A percentile compares a stretch with the other conserved stretches of the same genome.
phyloP scores from a whole-genome alignment of 257 asterid genomes.

The Nicotiana tabacum region DNA sequence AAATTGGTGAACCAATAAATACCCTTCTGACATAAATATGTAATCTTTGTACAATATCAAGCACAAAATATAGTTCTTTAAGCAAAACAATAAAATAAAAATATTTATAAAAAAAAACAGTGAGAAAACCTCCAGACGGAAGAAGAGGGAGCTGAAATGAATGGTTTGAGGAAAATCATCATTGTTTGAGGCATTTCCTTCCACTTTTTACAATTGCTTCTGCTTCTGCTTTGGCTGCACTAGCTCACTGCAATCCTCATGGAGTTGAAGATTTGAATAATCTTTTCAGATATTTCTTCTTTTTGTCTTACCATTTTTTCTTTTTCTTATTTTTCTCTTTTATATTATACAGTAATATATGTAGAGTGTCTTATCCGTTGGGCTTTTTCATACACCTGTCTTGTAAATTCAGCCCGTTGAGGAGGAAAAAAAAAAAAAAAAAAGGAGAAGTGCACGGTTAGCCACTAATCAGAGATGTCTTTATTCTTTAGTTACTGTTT shows the following conservation, averaged over 20 bases:
- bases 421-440: no score
- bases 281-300: neutral
- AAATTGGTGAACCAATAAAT: neutral
- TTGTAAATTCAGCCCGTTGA: no score
- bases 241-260: neutral
- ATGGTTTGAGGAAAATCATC: constrained; percentile 57
- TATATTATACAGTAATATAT: no score
- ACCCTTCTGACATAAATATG: neutral
- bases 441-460: no score
- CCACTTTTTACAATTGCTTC: neutral
- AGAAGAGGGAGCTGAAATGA: constrained; percentile 57
- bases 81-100: neutral
- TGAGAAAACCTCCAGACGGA: constrained; percentile 48
- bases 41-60: neutral
- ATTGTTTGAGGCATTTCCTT: constrained; percentile 49
- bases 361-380: no score
- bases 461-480: no score
- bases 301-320: no score
- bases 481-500: no score
- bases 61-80: neutral
- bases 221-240: neutral
- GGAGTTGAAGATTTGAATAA: neutral
- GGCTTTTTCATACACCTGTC: no score
- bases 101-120: neutral
- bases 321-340: no score